Evolutionary conservation across 768 basidiomycete species (phyloP).

Genomic region (Cantharellus cinnabarinus): DNA sequence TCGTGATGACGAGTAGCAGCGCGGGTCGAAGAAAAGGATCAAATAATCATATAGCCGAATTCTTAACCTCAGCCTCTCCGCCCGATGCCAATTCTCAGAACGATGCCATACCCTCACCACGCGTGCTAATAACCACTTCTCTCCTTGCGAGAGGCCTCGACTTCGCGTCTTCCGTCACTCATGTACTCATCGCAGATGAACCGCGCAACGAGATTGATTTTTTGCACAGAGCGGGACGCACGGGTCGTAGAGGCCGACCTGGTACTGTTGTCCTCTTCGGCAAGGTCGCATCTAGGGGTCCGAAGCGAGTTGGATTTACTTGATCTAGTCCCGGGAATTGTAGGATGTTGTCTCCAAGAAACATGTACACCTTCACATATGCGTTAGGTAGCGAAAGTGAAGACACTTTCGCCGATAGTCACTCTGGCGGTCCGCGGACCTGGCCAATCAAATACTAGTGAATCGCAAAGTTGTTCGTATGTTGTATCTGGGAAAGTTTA

Average conservation of each 20-base stretch:
- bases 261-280: constrained; percentile 65
- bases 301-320: not conserved
- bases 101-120: not conserved
- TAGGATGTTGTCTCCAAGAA: not conserved
- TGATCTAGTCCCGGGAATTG: not conserved
- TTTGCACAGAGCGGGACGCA: constrained; percentile 72
- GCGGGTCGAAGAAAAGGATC: constrained; percentile 40
- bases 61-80: constrained; percentile 25
- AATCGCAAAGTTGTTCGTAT: constrained; percentile 42
- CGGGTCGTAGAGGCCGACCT: constrained; percentile 25
- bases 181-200: constrained; percentile 76
- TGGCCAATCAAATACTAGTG: constrained; percentile 69
- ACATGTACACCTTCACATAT: not conserved
- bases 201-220: constrained; percentile 85
- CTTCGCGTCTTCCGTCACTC: constrained; percentile 53
- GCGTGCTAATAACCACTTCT: constrained; percentile 58
- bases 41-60: constrained; percentile 59
- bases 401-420: constrained; percentile 55
- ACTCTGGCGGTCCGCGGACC: constrained; percentile 67
- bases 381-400: constrained; percentile 64
- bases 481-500: constrained; percentile 26
- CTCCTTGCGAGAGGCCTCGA: constrained; percentile 80
- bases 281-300: constrained; percentile 17
- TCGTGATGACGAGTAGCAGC: constrained; percentile 34
- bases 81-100: not conserved